Percentiles rank a stretch among this genome's conserved stretches.
Conservation (phyloP, 2,329 filamentous ascomycete genomes). For the Trichoderma atrobrunneum region DNA sequence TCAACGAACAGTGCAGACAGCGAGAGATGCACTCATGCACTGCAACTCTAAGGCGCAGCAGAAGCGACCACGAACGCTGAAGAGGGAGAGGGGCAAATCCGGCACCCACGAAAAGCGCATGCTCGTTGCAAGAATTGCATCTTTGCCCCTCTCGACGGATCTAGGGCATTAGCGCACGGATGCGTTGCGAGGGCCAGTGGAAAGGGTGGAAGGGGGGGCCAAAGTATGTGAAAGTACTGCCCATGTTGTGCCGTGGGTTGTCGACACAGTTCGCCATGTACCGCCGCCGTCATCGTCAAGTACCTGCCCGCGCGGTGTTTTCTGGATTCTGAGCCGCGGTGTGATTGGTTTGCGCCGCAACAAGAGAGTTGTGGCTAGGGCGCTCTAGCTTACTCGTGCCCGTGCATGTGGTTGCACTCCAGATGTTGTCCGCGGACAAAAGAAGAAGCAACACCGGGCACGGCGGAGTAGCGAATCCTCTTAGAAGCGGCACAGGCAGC, state of each 20-base stretch:
- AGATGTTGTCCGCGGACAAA: neutral
- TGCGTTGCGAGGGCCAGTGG: neutral
- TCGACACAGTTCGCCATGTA: neutral
- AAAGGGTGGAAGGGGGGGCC: neutral
- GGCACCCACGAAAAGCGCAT: constrained; percentile 24
- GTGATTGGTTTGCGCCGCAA: neutral
- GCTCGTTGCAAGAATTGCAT: constrained; percentile 30
- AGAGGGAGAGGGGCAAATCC: constrained; percentile 20
- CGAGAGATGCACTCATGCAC: neutral
- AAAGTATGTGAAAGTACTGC: neutral
- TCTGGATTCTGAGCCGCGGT: neutral
- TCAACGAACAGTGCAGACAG: neutral
- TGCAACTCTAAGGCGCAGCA: constrained; percentile 3
- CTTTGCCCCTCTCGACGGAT: constrained; percentile 19
- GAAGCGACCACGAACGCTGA: constrained; percentile 12
- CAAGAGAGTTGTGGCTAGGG: constrained; percentile 8
- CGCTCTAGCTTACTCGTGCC: neutral
- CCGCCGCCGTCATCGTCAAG: neutral
- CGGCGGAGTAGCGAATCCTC: neutral
- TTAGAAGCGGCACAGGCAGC: neutral
- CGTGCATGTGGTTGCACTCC: neutral
- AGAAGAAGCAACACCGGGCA: neutral
- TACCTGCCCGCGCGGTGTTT: neutral
- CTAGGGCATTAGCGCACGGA: constrained; percentile 10
- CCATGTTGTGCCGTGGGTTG: neutral